Evolutionary conservation across 164 flowering plant species (phyloP), one percentile per base, ranked within the genome.

Genomic region (Stephania cephalantha): DNA sequence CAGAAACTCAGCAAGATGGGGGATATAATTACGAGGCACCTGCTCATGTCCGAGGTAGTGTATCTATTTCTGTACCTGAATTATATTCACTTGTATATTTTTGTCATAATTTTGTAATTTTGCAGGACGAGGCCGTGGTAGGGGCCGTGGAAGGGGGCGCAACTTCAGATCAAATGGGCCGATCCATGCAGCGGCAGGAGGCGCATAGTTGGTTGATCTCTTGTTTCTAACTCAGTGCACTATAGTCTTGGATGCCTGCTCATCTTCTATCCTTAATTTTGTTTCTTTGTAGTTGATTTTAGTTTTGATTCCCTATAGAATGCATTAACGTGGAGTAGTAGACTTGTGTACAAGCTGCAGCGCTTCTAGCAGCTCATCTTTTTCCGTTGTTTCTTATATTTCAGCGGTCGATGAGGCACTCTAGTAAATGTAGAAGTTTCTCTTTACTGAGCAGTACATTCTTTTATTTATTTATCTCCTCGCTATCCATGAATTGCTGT

Each of bases 101-200:
- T 66, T 46, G 15, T 42, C 44, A 20, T 74, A 8, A 12, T 13
- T 67, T 66, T 10, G 68, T 5, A 64, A 20, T 9, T 22, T 76
- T 7, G 48, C 73, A 82, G 84, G 84, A 4, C 84, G 84, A 75
- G 83, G 82, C n/a, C 81, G 86, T 78, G 83, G 84, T 22, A 76
- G 84, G 78, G 83, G 87, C 71, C 77, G 91, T 80, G 90, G 91
- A 30, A 83, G 90, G 77, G 95, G 92, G 31, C 87, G 90, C 79
- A 87, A 87, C 53, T 80, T 72, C 69, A 81, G 90, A 82, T 82
- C 85, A 9, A 85, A 88, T 77, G 90, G 89, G 18, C 85, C 81
- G 42, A 80, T 79, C 77, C 83, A 79, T 72, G 84, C 83, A 73
- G 84, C 86, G 3, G 82, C 76, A 7, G 81, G 78, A 77, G 80